These are phyloP conservation scores for Parietichytrium sp. DNA, from an alignment of 108 stramenopile genomes.

Conservation along the genomic window DNA sequence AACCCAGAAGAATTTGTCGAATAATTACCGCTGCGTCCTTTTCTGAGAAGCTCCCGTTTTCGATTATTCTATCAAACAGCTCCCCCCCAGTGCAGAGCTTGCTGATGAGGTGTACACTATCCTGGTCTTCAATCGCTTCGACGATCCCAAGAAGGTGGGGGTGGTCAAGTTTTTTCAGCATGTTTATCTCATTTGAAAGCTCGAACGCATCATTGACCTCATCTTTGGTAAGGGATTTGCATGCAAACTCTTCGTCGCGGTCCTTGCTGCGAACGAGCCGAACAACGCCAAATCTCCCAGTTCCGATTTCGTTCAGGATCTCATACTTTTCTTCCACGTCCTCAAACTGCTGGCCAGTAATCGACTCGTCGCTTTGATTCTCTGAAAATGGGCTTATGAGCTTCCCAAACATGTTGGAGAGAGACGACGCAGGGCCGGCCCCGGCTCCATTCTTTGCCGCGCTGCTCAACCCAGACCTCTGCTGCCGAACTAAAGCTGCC, in stretches of 20 bases:
- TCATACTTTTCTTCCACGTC: no score
- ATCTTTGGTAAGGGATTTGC: not conserved
- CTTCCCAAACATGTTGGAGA: no score
- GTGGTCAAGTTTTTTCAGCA: not conserved
- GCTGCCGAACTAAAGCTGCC: no score
- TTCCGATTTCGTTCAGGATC: no score
- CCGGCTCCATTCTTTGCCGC: no score
- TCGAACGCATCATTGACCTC: not conserved
- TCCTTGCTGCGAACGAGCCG: no score
- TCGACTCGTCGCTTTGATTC: no score
- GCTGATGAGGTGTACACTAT: slow-evolving; percentile 48
- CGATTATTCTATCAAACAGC: slow-evolving; percentile 85
- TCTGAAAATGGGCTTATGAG: no score
- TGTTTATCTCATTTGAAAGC: not conserved
- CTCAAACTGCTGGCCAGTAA: no score
- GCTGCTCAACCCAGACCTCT: no score
- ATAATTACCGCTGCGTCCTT: slow-evolving; percentile 72
- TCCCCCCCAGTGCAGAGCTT: slow-evolving; percentile 80
- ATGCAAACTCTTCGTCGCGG: not conserved
- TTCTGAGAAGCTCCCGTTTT: slow-evolving; percentile 78
- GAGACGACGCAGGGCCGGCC: no score
- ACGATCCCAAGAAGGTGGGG: not conserved
- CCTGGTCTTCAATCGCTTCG: slow-evolving; percentile 17
- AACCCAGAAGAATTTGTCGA: slow-evolving; percentile 69
- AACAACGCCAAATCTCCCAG: no score